Conservation (phyloP, 2,329 filamentous ascomycete genomes). For the Hypoxylon sp. region DNA sequence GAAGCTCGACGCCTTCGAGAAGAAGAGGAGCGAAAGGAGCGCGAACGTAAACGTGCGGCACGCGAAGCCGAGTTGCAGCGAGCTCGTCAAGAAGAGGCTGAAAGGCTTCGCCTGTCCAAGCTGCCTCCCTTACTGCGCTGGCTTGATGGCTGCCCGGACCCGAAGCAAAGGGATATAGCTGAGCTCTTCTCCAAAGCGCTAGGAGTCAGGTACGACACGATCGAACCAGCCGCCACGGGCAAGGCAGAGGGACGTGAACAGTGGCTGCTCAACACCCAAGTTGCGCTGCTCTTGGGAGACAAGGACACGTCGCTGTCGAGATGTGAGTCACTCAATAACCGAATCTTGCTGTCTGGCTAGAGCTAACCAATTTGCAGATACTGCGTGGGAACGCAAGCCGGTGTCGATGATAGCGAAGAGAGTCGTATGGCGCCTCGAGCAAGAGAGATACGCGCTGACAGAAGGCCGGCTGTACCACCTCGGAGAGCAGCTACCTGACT, state of each 20-base stretch:
- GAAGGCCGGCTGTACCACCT: slow-evolving; percentile 59
- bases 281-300: slow-evolving; percentile 69
- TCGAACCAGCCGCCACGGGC: slow-evolving; percentile 60
- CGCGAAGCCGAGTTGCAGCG: slow-evolving; percentile 61
- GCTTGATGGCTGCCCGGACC: slow-evolving; percentile 62
- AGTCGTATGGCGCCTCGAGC: slow-evolving; percentile 66
- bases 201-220: slow-evolving; percentile 70
- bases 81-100: slow-evolving; percentile 63
- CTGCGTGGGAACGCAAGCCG: slow-evolving; percentile 65
- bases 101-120: slow-evolving; percentile 62
- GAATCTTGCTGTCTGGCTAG: not conserved
- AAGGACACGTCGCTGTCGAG: slow-evolving; percentile 67
- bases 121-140: slow-evolving; percentile 68
- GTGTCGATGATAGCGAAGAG: slow-evolving; percentile 63
- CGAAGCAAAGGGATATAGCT: slow-evolving; percentile 59
- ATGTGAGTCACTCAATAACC: slow-evolving; percentile 55
- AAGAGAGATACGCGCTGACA: slow-evolving; percentile 63
- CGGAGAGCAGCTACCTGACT: slow-evolving; percentile 60
- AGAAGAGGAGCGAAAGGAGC: slow-evolving; percentile 57
- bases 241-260: slow-evolving; percentile 67
- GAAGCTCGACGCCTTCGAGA: slow-evolving; percentile 55
- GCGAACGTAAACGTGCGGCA: slow-evolving; percentile 52
- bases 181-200: slow-evolving; percentile 64
- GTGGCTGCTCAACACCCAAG: slow-evolving; percentile 71
- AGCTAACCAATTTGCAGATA: slow-evolving; percentile 52